phyloP scores from a whole-genome alignment of 1,284 basidiomycete genomes.

The Chalciporus piperatoides region DNA sequence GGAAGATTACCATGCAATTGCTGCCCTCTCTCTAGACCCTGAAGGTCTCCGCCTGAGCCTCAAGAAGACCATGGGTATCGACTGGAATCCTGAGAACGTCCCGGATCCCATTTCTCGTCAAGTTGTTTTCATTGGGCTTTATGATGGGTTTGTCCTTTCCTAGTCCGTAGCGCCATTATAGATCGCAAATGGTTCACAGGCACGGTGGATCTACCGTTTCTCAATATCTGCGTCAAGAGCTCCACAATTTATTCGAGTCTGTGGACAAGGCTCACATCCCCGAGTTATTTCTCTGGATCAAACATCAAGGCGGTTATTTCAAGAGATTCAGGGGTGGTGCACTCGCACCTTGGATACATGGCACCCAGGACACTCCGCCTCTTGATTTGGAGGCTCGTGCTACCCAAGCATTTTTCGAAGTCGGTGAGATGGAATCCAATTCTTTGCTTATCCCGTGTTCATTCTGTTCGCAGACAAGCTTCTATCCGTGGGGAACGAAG shows the following conservation, averaged over 20 bases:
- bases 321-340: conserved; percentile 81
- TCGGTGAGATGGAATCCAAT: conserved; percentile 33
- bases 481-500: conserved; percentile 55
- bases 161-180: neutral
- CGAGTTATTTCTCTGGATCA: conserved; percentile 73
- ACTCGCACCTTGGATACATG: conserved; percentile 62
- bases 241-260: conserved; percentile 78
- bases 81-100: conserved; percentile 68
- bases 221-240: conserved; percentile 72
- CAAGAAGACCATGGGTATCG: conserved; percentile 56
- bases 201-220: conserved; percentile 80
- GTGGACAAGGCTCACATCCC: conserved; percentile 66
- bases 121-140: conserved; percentile 82
- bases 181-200: conserved; percentile 36
- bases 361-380: conserved; percentile 40
- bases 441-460: conserved; percentile 2
- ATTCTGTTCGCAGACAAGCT: conserved; percentile 55
- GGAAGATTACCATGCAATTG: conserved; percentile 80
- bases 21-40: conserved; percentile 69
- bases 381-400: conserved; percentile 82
- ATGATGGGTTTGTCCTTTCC: conserved; percentile 67
- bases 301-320: conserved; percentile 83
- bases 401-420: conserved; percentile 83
- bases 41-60: conserved; percentile 66
- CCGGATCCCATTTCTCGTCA: conserved; percentile 66